Conservation (phyloP, 164 flowering plant species). For the Stephania japonica region DNA sequence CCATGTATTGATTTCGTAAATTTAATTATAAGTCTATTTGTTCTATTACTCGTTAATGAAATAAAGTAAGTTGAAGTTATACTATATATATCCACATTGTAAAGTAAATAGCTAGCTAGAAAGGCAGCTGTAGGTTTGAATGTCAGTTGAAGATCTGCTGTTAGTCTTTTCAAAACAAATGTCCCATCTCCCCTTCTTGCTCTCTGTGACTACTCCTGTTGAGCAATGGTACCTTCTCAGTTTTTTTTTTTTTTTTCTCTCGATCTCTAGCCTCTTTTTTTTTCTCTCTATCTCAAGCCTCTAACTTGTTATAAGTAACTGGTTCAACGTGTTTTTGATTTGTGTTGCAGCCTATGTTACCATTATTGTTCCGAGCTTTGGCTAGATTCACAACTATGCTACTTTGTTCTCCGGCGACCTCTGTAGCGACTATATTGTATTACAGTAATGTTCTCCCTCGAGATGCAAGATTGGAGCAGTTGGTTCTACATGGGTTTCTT, state of each 20-base stretch:
- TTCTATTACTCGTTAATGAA: too few species aligned
- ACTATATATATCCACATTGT: too few species aligned
- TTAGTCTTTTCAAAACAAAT: not conserved
- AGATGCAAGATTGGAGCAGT: not conserved
- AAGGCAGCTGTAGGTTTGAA: not conserved
- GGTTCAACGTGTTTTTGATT: too few species aligned
- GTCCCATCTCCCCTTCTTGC: not conserved
- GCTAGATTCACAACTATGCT: not conserved
- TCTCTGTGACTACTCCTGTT: not conserved
- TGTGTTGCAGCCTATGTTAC: not conserved
- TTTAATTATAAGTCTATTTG: too few species aligned
- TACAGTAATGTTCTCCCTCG: not conserved
- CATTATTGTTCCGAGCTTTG: not conserved
- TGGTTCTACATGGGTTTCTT: not conserved
- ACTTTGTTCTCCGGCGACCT: too few species aligned
- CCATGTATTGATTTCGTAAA: too few species aligned
- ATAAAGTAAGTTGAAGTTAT: too few species aligned
- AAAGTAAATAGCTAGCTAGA: too few species aligned
- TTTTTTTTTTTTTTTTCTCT: too few species aligned
- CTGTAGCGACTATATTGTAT: too few species aligned
- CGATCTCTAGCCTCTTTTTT: too few species aligned
- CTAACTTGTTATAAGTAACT: not conserved
- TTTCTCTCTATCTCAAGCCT: too few species aligned
- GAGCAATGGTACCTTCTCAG: not conserved
- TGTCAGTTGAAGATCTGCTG: not conserved